phyloP scores from a whole-genome alignment of 2,329 filamentous ascomycete species.

The Alternaria metachromatica region DNA sequence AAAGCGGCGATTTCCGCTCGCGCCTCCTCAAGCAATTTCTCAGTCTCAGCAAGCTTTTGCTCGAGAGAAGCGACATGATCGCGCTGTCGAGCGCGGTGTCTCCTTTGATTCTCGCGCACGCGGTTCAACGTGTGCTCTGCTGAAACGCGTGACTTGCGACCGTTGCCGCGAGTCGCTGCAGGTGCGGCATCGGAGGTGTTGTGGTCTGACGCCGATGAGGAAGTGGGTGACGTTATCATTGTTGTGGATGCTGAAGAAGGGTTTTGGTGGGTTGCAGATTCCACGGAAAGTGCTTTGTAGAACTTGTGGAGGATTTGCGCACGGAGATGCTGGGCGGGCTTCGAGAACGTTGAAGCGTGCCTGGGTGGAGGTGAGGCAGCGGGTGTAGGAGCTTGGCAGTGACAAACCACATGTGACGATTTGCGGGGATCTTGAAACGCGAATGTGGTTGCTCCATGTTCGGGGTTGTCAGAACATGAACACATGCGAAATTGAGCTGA shows the following conservation, averaged over 20 bases:
- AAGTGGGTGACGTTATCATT: neutral
- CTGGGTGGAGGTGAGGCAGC: conserved; percentile 17
- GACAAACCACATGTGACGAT: conserved; percentile 34
- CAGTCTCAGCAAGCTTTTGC: conserved; percentile 37
- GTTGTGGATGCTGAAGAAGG: conserved; percentile 7
- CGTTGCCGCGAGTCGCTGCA: conserved; percentile 4
- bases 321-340: neutral
- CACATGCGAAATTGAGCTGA: neutral
- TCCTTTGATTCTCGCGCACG: conserved; percentile 60
- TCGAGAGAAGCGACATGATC: conserved; percentile 52
- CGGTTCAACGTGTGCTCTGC: conserved; percentile 49
- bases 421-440: conserved; percentile 5
- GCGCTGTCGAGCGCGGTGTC: conserved; percentile 56
- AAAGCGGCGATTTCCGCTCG: conserved; percentile 35
- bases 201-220: conserved; percentile 19
- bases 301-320: neutral
- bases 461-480: neutral
- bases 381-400: conserved; percentile 31
- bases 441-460: neutral
- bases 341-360: neutral
- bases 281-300: neutral
- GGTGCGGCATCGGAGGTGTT: conserved; percentile 9
- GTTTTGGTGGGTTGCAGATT: neutral
- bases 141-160: conserved; percentile 23
- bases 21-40: conserved; percentile 33